These are phyloP conservation scores for Allomyces macrogynus DNA, from an alignment of 192 early-diverging fungal genomes.

Conservation along the genomic window DNA sequence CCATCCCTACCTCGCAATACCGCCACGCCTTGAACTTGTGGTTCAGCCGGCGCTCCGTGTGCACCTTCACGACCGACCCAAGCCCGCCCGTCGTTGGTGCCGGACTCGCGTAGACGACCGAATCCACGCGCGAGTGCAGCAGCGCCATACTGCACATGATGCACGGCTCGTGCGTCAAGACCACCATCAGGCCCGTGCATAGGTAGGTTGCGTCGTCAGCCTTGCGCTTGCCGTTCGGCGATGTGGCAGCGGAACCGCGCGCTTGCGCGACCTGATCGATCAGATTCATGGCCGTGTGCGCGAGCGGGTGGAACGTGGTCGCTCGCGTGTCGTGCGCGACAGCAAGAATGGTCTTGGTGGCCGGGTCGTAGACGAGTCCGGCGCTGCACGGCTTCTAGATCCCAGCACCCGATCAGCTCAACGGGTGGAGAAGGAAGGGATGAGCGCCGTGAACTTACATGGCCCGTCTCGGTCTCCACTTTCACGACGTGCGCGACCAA, in stretches of 20 bases:
- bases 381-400: neutral
- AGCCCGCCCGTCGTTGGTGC: neutral
- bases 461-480: no score
- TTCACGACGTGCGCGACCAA: neutral
- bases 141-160: slow-evolving; percentile 4
- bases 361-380: neutral
- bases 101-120: neutral
- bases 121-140: slow-evolving; percentile 1
- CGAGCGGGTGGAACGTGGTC: neutral
- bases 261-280: neutral
- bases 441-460: no score
- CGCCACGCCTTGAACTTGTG: neutral
- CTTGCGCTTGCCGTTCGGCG: neutral
- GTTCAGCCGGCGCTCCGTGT: neutral
- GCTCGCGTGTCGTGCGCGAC: neutral
- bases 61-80: neutral
- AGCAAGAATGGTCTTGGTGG: neutral
- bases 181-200: neutral
- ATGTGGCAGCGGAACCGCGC: no score
- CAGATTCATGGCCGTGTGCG: neutral
- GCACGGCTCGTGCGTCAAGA: slow-evolving; percentile 1
- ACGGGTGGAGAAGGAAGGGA: no score
- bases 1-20: neutral
- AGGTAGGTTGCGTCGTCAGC: neutral
- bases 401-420: no score